These are phyloP conservation scores for Eutrema yunnanense DNA, from an alignment of 345 rosid species.

Conservation along the genomic window DNA sequence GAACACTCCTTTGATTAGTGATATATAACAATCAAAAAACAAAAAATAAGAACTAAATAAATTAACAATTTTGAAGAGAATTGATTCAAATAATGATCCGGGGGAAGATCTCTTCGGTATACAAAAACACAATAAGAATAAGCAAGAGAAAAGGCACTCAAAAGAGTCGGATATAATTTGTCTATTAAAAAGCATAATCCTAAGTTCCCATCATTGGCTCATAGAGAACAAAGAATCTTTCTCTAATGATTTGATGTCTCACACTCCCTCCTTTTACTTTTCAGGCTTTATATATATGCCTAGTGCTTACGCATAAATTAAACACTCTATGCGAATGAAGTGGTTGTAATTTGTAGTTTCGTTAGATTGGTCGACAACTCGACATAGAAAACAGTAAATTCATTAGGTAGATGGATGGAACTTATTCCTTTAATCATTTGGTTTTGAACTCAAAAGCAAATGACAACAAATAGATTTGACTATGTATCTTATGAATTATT, in stretches of 20 bases:
- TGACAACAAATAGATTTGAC: not conserved
- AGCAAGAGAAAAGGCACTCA: slow-evolving; percentile 18
- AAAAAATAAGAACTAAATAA: not conserved
- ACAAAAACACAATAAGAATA: slow-evolving; percentile 12
- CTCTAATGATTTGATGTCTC: slow-evolving; percentile 28
- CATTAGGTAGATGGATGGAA: too few species aligned
- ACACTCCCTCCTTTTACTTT: slow-evolving; percentile 12
- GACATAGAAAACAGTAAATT: not conserved
- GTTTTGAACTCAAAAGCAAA: not conserved
- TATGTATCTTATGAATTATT: not conserved
- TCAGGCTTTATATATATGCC: slow-evolving; percentile 8
- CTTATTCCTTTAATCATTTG: not conserved
- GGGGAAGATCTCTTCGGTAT: slow-evolving; percentile 21
- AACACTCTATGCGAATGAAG: slow-evolving; percentile 4
- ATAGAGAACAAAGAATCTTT: slow-evolving; percentile 16
- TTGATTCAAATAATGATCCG: slow-evolving; percentile 18
- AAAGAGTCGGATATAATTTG: slow-evolving; percentile 20
- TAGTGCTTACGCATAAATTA: slow-evolving; percentile 10
- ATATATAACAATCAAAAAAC: too few species aligned
- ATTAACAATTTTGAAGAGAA: slow-evolving; percentile 1
- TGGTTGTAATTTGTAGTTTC: not conserved
- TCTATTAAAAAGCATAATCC: slow-evolving; percentile 23
- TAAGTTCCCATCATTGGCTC: slow-evolving; percentile 30
- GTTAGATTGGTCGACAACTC: not conserved
- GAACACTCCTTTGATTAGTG: too few species aligned